phyloP scores from a whole-genome alignment of 257 asterid species.

The Anisodus tanguticus region DNA sequence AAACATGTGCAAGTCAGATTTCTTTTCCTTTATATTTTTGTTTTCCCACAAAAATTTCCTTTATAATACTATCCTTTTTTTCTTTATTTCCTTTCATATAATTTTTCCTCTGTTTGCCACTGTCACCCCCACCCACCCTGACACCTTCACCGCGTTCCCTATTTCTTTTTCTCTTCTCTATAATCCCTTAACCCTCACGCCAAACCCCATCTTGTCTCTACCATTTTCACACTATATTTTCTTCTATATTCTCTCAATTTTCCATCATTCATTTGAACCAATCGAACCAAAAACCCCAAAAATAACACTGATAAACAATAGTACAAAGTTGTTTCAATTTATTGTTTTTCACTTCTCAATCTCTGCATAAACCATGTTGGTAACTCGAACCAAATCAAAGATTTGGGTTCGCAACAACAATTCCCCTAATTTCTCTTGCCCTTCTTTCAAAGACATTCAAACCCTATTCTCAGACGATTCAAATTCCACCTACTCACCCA shows the following conservation, averaged over 20 bases:
- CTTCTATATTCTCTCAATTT: conserved; percentile 11
- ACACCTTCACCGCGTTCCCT: conserved; percentile 13
- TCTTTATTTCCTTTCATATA: not conserved
- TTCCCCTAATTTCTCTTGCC: conserved; percentile 60
- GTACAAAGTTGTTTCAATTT: not conserved
- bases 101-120: not conserved
- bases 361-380: conserved; percentile 70
- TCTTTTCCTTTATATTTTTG: not conserved
- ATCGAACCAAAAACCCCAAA: not conserved
- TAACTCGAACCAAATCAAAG: conserved; percentile 65
- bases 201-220: not conserved
- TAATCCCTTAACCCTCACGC: conserved; percentile 19
- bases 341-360: not conserved
- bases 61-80: too few relatives aligned
- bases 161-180: not conserved
- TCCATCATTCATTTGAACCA: not conserved
- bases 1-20: conserved; percentile 2
- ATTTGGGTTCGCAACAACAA: conserved; percentile 45
- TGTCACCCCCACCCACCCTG: not conserved
- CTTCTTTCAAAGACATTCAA: conserved; percentile 85
- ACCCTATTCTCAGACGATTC: conserved; percentile 55
- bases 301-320: not conserved
- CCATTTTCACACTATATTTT: not conserved
- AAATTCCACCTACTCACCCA: conserved; percentile 25
- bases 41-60: not conserved